These are phyloP conservation scores for Nidularia pulvinata DNA, from an alignment of 768 basidiomycete genomes.

Conservation along the genomic window DNA sequence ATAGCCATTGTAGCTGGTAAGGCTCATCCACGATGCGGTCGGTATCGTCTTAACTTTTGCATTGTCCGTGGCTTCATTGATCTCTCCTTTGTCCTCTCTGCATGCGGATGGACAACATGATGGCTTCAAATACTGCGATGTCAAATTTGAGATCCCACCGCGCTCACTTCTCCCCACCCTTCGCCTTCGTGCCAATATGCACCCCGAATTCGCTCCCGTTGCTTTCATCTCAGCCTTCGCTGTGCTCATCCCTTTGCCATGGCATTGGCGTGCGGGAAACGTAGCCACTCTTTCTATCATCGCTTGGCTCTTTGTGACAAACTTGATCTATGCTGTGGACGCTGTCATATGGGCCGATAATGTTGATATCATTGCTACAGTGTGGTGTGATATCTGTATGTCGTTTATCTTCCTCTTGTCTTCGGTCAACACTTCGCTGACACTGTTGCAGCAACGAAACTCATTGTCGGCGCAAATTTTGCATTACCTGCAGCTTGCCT, in stretches of 20 bases:
- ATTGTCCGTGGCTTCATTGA: no score
- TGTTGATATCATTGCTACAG: constrained; percentile 30
- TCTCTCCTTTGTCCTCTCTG: no score
- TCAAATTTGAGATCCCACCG: no score
- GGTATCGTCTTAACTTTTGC: no score
- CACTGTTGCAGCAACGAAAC: constrained; percentile 27
- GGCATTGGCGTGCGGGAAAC: constrained; percentile 61
- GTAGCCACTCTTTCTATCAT: constrained; percentile 60
- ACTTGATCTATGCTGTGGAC: constrained; percentile 51
- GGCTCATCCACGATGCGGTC: no score
- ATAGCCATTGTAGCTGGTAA: no score
- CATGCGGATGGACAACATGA: no score
- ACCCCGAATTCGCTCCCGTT: constrained; percentile 30
- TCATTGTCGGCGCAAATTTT: constrained; percentile 38
- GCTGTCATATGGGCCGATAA: constrained; percentile 55
- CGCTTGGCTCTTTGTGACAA: constrained; percentile 45
- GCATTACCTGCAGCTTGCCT: constrained; percentile 46
- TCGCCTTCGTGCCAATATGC: constrained; percentile 2
- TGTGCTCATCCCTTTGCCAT: constrained; percentile 46
- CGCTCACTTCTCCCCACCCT: no score
- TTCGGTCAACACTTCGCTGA: neutral
- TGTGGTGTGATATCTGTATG: constrained; percentile 59
- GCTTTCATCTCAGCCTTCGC: constrained; percentile 37
- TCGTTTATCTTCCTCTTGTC: neutral
- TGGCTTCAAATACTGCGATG: no score